A percentile compares a stretch with the other conserved stretches of the same genome.
phyloP scores from a whole-genome alignment of 148 eudicot species.

The Cornus controversa region DNA sequence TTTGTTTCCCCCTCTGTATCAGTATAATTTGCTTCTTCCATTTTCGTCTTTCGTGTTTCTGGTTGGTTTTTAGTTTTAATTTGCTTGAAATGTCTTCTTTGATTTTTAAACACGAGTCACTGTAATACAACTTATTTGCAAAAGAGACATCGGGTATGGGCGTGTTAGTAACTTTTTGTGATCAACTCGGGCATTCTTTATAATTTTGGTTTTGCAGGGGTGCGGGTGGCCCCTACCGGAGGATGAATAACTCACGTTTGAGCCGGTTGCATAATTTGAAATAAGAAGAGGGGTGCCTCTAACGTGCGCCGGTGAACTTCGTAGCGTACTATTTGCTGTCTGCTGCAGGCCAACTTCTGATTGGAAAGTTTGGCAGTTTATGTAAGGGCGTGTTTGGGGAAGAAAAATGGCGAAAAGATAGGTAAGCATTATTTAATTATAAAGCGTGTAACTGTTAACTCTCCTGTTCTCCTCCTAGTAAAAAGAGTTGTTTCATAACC shows the following conservation, averaged over 20 bases:
- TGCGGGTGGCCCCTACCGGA: conserved; percentile 8
- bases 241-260: conserved; percentile 23
- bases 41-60: not conserved
- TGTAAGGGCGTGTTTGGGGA: not conserved
- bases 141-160: not conserved
- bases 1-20: conserved; percentile 12
- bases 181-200: not conserved
- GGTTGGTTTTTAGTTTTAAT: conserved; percentile 5
- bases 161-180: conserved; percentile 4
- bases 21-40: not conserved
- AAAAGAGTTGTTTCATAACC: no score
- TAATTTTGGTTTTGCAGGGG: not conserved
- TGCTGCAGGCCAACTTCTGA: conserved; percentile 18
- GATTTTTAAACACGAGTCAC: conserved; percentile 21
- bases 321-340: not conserved
- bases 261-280: conserved; percentile 15
- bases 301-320: conserved; percentile 25
- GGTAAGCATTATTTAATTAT: no score
- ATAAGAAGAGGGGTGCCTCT: conserved; percentile 14
- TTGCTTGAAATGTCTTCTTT: conserved; percentile 6
- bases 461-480: no score
- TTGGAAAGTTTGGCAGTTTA: not conserved
- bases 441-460: no score
- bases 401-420: no score
- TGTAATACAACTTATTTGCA: not conserved